Base-by-base conservation (phyloP, 2,329 filamentous ascomycete genomes). In the Phaeomoniella chlamydospora region DNA sequence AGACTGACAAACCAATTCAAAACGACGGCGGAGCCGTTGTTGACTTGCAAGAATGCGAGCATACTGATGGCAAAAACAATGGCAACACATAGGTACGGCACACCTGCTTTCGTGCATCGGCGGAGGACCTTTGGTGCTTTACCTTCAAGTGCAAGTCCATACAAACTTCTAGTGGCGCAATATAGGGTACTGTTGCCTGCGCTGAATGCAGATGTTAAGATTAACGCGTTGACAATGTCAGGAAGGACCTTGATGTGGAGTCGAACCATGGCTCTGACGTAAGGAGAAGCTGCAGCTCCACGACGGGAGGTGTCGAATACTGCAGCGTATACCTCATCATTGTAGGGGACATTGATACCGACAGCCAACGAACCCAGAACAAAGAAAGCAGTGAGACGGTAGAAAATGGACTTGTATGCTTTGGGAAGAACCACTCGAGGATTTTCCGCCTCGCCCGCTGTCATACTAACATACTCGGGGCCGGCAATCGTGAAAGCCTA, bases 401-500 rank as follows among this genome's bases (percentile, higher is more conserved):
- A 80, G 51, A 84, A 84, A 1, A 84, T 77, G 35, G 77, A 72
- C 39, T 82, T 81, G 55, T 77, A 84, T 1, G 80, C 81, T 16
- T 69, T 72, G 0, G 79, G 80, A 56, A 87, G 74, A 18, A 76
- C 71, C 10, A 58, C 58, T 5, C 77, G 71, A 0, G 79, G 78
- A 44, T 78, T 77, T 47, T 76, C 70, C 2, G 75, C 70, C 52
- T 82, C 80, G 15, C 71, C 76, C 2, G 74, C 74, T 2, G 62
- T 60, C 60, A 61, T 64, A 10, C 54, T 52, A 44, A 78, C 72
- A 52, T 75, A 77, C 47, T 78, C 75, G 0, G 72, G 72, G 0
- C 75, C 75, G 12, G 70, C 67, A 35, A 78, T 67, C 2, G 73
- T 72, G 46, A 79, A 78, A 16, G 43, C n/a, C n/a, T n/a, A 43